Evolutionary conservation across 2,329 filamentous ascomycete genomes (phyloP).

Genomic region (Phaeosphaeria sp.): DNA sequence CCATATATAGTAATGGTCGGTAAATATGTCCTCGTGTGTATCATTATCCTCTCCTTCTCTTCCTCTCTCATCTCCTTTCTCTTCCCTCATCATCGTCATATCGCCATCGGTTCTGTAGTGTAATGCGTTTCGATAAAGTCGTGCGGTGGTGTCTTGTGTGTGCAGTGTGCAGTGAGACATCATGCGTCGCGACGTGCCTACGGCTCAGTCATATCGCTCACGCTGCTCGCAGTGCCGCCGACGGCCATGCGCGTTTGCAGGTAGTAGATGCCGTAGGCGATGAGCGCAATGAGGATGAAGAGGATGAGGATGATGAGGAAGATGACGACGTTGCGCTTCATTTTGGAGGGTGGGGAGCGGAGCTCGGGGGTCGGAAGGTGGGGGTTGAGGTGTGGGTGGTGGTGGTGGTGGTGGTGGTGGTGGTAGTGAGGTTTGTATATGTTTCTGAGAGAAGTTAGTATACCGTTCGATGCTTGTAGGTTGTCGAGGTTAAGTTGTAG

Average conservation of each 20-base stretch:
- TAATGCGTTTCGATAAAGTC: too few relatives aligned
- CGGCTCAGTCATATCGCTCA: constrained; percentile 40
- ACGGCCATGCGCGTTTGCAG: constrained; percentile 53
- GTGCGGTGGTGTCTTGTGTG: too few relatives aligned
- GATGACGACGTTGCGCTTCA: constrained; percentile 62
- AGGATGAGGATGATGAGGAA: constrained; percentile 61
- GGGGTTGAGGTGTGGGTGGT: not conserved
- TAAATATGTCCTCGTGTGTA: not conserved
- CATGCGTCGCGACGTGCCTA: not conserved
- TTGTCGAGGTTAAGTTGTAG: not conserved
- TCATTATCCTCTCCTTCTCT: not conserved
- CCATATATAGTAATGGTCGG: not conserved
- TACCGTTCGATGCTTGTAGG: too few relatives aligned
- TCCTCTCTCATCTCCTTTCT: not conserved
- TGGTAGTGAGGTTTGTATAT: not conserved
- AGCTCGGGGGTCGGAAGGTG: not conserved
- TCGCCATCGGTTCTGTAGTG: constrained; percentile 1
- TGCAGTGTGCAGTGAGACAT: not conserved
- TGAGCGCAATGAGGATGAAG: constrained; percentile 58
- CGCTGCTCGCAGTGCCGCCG: constrained; percentile 38
- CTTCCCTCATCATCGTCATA: not conserved
- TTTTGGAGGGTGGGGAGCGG: constrained; percentile 30
- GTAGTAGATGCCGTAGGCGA: constrained; percentile 59
- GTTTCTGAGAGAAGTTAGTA: not conserved
- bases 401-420: not conserved